Evolutionary conservation across 441 rosid species (phyloP).

Genomic region (Hura crepitans): DNA sequence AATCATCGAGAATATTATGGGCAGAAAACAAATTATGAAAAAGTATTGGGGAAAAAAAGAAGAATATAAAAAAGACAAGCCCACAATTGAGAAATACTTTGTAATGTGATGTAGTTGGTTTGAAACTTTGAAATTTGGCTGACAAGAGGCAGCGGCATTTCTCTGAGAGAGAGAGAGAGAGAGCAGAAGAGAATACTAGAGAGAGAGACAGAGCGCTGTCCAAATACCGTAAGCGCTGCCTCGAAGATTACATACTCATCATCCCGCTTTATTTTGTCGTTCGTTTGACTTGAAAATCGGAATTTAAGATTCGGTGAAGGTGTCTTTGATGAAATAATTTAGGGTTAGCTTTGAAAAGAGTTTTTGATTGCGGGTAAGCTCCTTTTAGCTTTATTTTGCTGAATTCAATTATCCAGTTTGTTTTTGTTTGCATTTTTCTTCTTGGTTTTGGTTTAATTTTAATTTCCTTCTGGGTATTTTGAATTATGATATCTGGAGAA

Average conservation of each 20-base stretch:
- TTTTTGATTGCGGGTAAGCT: slow-evolving; percentile 13
- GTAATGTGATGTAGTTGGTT: slow-evolving; percentile 19
- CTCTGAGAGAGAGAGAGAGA: slow-evolving; percentile 19
- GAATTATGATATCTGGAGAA: background rate
- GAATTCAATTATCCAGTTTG: background rate
- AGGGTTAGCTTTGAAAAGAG: slow-evolving; percentile 4
- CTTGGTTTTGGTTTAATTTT: background rate
- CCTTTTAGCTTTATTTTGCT: background rate
- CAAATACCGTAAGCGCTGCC: slow-evolving; percentile 1
- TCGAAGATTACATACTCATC: background rate
- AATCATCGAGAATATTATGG: background rate
- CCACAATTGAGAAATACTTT: background rate
- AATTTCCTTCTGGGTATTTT: background rate
- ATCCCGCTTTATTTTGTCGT: background rate
- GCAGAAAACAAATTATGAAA: background rate
- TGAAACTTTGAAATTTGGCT: slow-evolving; percentile 39
- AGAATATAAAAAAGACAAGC: background rate
- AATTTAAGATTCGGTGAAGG: background rate
- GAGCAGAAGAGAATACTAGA: background rate
- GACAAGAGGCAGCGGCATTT: slow-evolving; percentile 38
- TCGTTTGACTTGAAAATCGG: background rate
- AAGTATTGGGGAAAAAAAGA: background rate
- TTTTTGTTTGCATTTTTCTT: background rate
- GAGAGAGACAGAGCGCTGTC: slow-evolving; percentile 8
- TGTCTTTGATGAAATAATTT: slow-evolving; percentile 4